phyloP scores from a whole-genome alignment of 768 basidiomycete genomes.

The Tulasnella sp. region DNA sequence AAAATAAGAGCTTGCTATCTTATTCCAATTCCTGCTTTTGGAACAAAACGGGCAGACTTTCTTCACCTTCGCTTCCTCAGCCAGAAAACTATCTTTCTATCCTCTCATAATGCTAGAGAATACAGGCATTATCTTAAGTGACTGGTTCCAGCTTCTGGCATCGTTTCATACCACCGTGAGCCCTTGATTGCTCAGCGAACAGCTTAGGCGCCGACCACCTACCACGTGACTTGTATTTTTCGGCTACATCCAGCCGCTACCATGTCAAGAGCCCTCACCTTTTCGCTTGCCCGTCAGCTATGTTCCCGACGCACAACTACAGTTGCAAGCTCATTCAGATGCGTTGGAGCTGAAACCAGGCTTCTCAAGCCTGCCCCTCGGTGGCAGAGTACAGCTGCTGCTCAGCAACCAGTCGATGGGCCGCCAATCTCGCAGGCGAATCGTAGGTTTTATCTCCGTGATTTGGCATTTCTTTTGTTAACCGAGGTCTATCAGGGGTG shows the following conservation, averaged over 20 bases:
- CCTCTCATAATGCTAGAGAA: not conserved
- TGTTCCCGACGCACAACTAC: conserved; percentile 4
- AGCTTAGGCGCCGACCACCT: not conserved
- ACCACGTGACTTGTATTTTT: conserved; percentile 2
- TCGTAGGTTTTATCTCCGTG: conserved; percentile 26
- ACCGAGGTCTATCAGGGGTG: conserved; percentile 58
- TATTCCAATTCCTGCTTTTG: no score
- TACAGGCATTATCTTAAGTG: no score
- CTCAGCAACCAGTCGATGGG: not conserved
- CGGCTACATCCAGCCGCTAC: not conserved
- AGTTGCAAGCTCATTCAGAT: not conserved
- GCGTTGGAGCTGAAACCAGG: not conserved
- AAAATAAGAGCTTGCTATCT: no score
- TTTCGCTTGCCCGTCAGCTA: not conserved
- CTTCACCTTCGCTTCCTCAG: no score
- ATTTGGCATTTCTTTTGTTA: not conserved
- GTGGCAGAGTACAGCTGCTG: conserved; percentile 8
- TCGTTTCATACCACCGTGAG: not conserved
- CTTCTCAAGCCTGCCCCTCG: not conserved
- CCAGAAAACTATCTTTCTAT: not conserved
- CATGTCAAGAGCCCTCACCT: not conserved
- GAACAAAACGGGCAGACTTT: no score
- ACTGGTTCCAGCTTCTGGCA: no score
- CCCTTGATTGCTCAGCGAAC: not conserved
- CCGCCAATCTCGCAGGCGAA: conserved; percentile 35